A percentile compares a stretch with the other conserved stretches of the same genome.
phyloP scores from a whole-genome alignment of 2,329 filamentous ascomycete species.

The Decorospora gaudefroyi region DNA sequence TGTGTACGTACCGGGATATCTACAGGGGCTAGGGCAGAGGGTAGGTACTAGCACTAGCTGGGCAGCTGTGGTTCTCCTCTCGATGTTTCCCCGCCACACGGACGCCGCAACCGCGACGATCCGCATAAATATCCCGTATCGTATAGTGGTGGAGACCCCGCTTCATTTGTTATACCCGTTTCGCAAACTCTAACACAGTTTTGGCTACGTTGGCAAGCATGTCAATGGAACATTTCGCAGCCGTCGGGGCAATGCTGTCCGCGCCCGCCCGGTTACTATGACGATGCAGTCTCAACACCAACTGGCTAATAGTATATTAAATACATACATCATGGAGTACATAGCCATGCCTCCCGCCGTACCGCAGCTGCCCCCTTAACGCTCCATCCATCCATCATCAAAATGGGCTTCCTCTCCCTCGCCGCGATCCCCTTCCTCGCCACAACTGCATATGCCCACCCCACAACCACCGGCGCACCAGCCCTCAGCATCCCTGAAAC shows the following conservation, averaged over 20 bases:
- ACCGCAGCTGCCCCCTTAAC: neutral
- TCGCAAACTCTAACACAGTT: conserved; percentile 4
- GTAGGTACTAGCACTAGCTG: no score
- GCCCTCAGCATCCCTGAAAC: conserved; percentile 7
- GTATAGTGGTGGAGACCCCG: neutral
- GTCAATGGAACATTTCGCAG: conserved; percentile 6
- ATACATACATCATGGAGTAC: conserved; percentile 1
- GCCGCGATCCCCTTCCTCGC: conserved; percentile 4
- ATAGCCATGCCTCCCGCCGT: neutral
- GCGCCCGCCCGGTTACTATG: neutral
- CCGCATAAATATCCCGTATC: no score
- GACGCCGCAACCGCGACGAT: no score
- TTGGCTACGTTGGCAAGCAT: neutral
- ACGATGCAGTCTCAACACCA: neutral
- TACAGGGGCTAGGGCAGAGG: no score
- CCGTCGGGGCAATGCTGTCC: conserved; percentile 7
- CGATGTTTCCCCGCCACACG: no score
- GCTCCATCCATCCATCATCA: neutral
- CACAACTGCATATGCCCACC: conserved; percentile 1
- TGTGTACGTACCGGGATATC: no score
- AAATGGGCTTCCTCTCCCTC: conserved; percentile 1
- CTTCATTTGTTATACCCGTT: neutral
- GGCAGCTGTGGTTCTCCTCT: no score
- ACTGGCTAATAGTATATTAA: neutral
- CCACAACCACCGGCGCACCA: neutral